phyloP scores from a whole-genome alignment of 495 filamentous ascomycete species.

The Aspergillus baeticus region DNA sequence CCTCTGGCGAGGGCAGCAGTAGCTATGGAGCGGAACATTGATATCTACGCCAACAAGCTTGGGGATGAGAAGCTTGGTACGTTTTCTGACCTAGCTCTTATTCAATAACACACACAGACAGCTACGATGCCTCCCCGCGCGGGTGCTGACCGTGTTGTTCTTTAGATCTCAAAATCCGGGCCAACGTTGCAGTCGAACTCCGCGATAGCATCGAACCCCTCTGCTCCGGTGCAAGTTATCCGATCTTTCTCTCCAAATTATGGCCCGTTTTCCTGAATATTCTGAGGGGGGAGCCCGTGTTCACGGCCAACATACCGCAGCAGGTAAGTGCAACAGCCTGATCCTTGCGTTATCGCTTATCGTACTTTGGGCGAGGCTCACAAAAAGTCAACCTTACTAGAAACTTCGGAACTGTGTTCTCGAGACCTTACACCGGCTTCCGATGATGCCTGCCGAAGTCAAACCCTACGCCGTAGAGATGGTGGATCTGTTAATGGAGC shows the following conservation, averaged over 20 bases:
- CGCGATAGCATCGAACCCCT: constrained; percentile 82
- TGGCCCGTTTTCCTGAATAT: constrained; percentile 89
- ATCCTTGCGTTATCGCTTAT: not conserved
- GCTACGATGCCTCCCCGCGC: not conserved
- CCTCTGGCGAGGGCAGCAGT: constrained; percentile 25
- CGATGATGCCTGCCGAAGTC: constrained; percentile 76
- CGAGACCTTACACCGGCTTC: constrained; percentile 91
- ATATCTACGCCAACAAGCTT: constrained; percentile 59
- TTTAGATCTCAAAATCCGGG: constrained; percentile 73
- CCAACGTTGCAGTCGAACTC: constrained; percentile 73
- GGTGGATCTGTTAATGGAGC: constrained; percentile 81
- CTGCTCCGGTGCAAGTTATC: constrained; percentile 64
- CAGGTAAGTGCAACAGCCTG: constrained; percentile 53
- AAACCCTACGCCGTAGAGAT: constrained; percentile 84
- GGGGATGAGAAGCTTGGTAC: constrained; percentile 59
- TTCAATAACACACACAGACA: not conserved
- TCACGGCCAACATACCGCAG: constrained; percentile 82
- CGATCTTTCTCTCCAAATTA: constrained; percentile 75
- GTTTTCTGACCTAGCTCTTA: constrained; percentile 13
- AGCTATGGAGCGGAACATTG: constrained; percentile 54
- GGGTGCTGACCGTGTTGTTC: constrained; percentile 13
- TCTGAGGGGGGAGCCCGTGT: constrained; percentile 82
- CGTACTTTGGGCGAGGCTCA: constrained; percentile 11
- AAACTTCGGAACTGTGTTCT: constrained; percentile 88
- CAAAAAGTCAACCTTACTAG: constrained; percentile 41